Percentiles rank a stretch among this genome's conserved stretches.
Evolutionary conservation across 805 yeast genomes (phyloP).

Genomic region (Candida saitoana): DNA sequence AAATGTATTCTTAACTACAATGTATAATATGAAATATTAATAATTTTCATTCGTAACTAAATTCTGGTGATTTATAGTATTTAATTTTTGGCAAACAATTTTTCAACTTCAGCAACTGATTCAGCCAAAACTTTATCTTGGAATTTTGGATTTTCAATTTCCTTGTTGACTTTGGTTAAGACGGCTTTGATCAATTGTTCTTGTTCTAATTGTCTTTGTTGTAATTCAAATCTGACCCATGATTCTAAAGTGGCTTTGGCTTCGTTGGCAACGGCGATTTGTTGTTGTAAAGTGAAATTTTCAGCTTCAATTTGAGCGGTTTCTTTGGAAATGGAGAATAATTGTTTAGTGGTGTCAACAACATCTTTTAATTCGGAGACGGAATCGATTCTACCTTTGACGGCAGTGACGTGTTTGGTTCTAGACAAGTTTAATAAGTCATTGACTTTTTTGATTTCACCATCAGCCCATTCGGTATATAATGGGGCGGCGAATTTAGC

Average conservation of each 20-base stretch:
- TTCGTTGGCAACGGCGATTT: constrained; percentile 79
- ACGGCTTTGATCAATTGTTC: constrained; percentile 83
- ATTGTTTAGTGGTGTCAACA: constrained; percentile 82
- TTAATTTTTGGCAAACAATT: constrained; percentile 56
- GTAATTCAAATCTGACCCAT: constrained; percentile 97
- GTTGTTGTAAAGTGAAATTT: constrained; percentile 89
- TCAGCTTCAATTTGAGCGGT: constrained; percentile 94
- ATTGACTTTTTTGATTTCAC: constrained; percentile 75
- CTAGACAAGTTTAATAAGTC: constrained; percentile 83
- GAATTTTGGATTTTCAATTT: constrained; percentile 81
- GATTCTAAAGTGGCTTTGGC: constrained; percentile 96
- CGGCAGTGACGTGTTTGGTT: constrained; percentile 86
- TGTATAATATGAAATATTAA: constrained; percentile 3
- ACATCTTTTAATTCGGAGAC: constrained; percentile 90
- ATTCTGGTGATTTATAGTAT: constrained; percentile 1
- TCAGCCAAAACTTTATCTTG: constrained; percentile 89
- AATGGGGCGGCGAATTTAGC: constrained; percentile 91
- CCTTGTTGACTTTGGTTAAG: constrained; percentile 82
- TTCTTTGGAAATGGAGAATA: constrained; percentile 93
- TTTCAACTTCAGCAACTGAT: constrained; percentile 89
- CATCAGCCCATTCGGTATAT: constrained; percentile 91
- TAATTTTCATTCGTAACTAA: constrained; percentile 9
- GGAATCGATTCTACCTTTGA: constrained; percentile 83
- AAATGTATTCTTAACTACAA: too few species aligned
- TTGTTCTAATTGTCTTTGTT: constrained; percentile 95